phyloP scores from a whole-genome alignment of 2,329 filamentous ascomycete genomes.

The Penicillium sp. region DNA sequence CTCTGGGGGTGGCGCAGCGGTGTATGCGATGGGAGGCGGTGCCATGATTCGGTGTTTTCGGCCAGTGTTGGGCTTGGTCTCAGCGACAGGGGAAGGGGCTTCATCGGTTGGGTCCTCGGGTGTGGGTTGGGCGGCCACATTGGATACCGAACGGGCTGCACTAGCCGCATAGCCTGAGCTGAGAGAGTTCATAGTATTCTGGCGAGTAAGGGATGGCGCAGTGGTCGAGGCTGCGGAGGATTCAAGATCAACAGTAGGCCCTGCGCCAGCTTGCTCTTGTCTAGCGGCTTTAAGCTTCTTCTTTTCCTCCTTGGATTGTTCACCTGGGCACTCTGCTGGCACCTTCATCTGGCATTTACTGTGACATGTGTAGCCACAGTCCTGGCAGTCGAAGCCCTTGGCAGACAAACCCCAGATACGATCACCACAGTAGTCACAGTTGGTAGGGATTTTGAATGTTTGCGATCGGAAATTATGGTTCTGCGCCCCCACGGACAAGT shows the following conservation, averaged over 20 bases:
- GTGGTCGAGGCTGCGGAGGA: conserved; percentile 51
- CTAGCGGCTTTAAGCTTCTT: conserved; percentile 88
- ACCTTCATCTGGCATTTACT: conserved; percentile 99
- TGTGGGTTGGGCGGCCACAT: conserved; percentile 52
- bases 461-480: conserved; percentile 99
- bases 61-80: conserved; percentile 26
- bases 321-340: conserved; percentile 89
- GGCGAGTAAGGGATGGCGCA: conserved; percentile 68
- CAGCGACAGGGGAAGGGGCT: conserved; percentile 39
- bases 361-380: conserved; percentile 97
- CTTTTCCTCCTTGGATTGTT: conserved; percentile 89
- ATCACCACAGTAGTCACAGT: conserved; percentile 95
- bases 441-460: conserved; percentile 98
- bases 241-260: conserved; percentile 39
- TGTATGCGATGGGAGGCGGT: conserved; percentile 79
- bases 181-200: conserved; percentile 86
- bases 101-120: conserved; percentile 49
- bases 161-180: conserved; percentile 84
- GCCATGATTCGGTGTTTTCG: conserved; percentile 75
- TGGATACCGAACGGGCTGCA: conserved; percentile 73
- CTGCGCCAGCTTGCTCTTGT: conserved; percentile 71
- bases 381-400: conserved; percentile 92
- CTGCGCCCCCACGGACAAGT: conserved; percentile 86
- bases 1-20: conserved; percentile 63
- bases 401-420: conserved; percentile 95